Evolutionary conservation across 2,329 filamentous ascomycete species (phyloP).

Genomic region (Huntiella savannae): DNA sequence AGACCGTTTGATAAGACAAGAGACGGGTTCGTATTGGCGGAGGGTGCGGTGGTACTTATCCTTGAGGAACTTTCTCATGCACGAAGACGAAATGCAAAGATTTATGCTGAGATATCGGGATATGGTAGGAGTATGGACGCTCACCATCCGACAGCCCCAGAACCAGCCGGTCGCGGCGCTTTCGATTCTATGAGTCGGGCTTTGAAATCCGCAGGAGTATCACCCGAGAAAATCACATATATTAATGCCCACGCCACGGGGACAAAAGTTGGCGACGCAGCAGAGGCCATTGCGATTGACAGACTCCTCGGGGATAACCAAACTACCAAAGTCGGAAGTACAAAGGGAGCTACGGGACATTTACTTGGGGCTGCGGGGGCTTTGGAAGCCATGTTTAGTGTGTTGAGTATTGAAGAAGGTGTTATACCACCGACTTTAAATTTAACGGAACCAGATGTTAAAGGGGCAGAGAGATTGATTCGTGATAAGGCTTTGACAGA

Average conservation of each 20-base stretch:
- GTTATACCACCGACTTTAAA: slow-evolving; percentile 76
- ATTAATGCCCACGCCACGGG: slow-evolving; percentile 92
- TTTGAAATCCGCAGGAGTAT: slow-evolving; percentile 49
- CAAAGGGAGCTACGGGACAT: slow-evolving; percentile 85
- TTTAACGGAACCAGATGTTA: slow-evolving; percentile 43
- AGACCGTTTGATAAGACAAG: slow-evolving; percentile 71
- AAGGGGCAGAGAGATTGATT: slow-evolving; percentile 72
- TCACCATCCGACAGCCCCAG: slow-evolving; percentile 81
- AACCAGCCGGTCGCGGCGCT: slow-evolving; percentile 64
- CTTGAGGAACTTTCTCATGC: slow-evolving; percentile 87
- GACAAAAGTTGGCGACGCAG: slow-evolving; percentile 66
- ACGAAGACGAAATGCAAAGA: slow-evolving; percentile 52
- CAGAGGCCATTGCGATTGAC: slow-evolving; percentile 71
- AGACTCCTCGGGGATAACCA: slow-evolving; percentile 35
- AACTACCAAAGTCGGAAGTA: slow-evolving; percentile 50
- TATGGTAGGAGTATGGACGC: slow-evolving; percentile 87
- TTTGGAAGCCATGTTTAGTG: slow-evolving; percentile 70
- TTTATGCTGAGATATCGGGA: slow-evolving; percentile 77
- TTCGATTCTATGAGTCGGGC: slow-evolving; percentile 71
- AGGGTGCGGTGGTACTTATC: slow-evolving; percentile 74
- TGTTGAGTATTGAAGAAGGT: slow-evolving; percentile 63
- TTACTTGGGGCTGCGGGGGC: slow-evolving; percentile 80
- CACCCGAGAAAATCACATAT: slow-evolving; percentile 61
- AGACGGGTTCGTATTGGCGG: slow-evolving; percentile 77
- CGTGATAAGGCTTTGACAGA: slow-evolving; percentile 51